Evolutionary conservation across 768 basidiomycete species (phyloP).

Genomic region (Phylloporus sp.): DNA sequence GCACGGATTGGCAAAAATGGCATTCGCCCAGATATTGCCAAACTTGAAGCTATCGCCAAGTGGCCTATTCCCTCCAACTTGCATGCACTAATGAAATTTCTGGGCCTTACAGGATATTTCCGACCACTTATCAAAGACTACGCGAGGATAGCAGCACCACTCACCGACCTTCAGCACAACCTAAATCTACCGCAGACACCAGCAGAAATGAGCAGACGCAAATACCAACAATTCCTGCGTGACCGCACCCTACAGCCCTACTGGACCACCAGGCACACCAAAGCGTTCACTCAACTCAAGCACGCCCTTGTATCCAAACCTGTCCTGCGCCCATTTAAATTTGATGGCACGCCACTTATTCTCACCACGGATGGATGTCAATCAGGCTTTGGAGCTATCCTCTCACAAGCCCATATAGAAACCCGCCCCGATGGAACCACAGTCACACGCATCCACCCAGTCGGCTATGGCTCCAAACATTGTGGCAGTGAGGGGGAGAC

Average conservation of each 20-base stretch:
- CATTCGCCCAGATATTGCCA: background rate
- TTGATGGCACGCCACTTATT: too few species aligned
- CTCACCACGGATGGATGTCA: too few species aligned
- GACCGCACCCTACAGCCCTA: background rate
- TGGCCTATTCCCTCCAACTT: background rate
- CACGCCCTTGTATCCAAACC: too few species aligned
- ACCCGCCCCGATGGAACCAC: too few species aligned
- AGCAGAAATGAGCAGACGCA: background rate
- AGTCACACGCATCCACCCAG: too few species aligned
- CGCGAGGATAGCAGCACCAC: background rate
- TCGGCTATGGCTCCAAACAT: too few species aligned
- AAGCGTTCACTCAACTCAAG: background rate
- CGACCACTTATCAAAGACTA: background rate
- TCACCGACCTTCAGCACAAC: background rate
- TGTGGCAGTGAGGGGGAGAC: too few species aligned
- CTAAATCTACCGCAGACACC: background rate
- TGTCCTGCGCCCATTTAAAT: too few species aligned
- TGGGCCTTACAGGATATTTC: background rate
- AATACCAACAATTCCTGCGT: background rate
- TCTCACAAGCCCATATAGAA: too few species aligned
- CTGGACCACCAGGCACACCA: background rate
- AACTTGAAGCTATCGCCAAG: background rate
- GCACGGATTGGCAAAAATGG: background rate
- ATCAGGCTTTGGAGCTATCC: too few species aligned
- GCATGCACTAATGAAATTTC: background rate